Evolutionary conservation across 2,329 filamentous ascomycete species (phyloP).

Genomic region (Paradendryphiella salina): DNA sequence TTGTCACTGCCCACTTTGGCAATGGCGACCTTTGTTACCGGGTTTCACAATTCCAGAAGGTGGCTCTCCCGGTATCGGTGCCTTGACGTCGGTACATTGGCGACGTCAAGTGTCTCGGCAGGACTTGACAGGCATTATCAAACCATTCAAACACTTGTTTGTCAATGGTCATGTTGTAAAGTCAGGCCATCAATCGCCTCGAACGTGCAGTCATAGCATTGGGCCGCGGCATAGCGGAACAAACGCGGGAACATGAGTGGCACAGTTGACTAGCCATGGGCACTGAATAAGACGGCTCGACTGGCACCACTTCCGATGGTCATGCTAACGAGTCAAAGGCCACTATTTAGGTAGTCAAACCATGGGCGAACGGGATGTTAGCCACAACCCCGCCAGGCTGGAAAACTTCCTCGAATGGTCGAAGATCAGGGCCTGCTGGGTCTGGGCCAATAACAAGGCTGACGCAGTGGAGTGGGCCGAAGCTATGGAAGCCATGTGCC

Average conservation of each 20-base stretch:
- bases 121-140: background rate
- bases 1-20: conserved; percentile 25
- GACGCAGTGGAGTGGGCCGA: conserved; percentile 38
- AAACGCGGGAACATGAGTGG: conserved; percentile 17
- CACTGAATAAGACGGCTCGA: conserved; percentile 15
- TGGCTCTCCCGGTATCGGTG: conserved; percentile 14
- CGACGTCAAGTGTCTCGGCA: conserved; percentile 20
- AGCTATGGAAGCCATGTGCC: conserved; percentile 44
- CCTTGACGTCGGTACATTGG: conserved; percentile 20
- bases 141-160: too few species aligned
- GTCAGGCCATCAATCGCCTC: conserved; percentile 17
- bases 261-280: conserved; percentile 8
- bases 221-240: conserved; percentile 14
- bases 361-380: conserved; percentile 21
- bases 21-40: conserved; percentile 29
- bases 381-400: conserved; percentile 34
- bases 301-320: conserved; percentile 11
- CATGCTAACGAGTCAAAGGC: conserved; percentile 27
- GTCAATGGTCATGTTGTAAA: conserved; percentile 4
- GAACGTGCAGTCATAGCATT: conserved; percentile 16
- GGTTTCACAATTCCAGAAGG: conserved; percentile 31
- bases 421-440: conserved; percentile 43
- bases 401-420: conserved; percentile 31
- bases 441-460: conserved; percentile 43
- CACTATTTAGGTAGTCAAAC: conserved; percentile 17